Evolutionary conservation across 192 early-diverging fungal species (phyloP), one percentile per base, ranked within the genome.

Genomic region (Coemansia sp.): DNA sequence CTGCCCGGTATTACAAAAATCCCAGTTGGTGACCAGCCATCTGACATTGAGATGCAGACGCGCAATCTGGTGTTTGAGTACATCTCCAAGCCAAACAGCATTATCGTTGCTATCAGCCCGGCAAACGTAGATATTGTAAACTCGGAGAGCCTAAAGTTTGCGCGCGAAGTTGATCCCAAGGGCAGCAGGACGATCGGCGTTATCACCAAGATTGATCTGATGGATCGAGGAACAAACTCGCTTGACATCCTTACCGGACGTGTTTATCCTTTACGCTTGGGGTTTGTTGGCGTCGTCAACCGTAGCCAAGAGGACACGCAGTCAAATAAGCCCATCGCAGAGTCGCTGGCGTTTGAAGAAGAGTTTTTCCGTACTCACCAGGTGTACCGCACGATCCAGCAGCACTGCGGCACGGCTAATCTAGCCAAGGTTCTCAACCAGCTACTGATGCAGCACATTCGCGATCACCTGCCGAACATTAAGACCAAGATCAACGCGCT

Each of bases 181-280:
- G 87, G 88, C 70, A 82, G 67, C 22, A 83, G 90, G 50, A 92
- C 90, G 6, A 81, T 92, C 37, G 90, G 90, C 19, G 86, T 92
- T 9, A 69, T 92, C 52, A 90, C 90, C 41, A 92, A 92, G 73
- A 80, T 92, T 53, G 90, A 92, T 77, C 63, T 92, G 59, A 92
- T 92, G 90, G 90, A 92, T 61, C 83, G 84, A 44, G 90, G 90
- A 49, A 92, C 89, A 38, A 87, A 89, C 55, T 87, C 90, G 34
- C 70, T 92, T 27, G 90, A 92, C 43, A 87, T 89, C 34, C 81
- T 92, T 21, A 82, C 88, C 0, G 90, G 90, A 27, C 75, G 87
- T 33, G 86, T 89, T 4, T 87, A 88, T 38, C 89, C 88, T 14
- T 62, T 92, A 44, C 89, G 89, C 40, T 71, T 92, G 24, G 90